A percentile compares a stretch with the other conserved stretches of the same genome.
Evolutionary conservation across 2,329 filamentous ascomycete genomes (phyloP).

Genomic region (Cephalotrichum gorgonifer): DNA sequence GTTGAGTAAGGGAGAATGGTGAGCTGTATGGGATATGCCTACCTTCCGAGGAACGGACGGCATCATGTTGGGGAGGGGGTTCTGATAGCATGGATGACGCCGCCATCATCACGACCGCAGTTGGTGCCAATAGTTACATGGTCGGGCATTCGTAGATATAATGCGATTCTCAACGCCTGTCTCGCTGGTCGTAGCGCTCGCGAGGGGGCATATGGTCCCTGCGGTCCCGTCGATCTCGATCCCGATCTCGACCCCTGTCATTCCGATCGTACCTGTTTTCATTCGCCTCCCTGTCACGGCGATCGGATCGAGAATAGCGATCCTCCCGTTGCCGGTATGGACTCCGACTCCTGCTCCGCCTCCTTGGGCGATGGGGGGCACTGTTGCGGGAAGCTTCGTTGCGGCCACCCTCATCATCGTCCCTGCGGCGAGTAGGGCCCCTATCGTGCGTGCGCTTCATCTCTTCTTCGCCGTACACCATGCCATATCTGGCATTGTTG

Average conservation of each 20-base stretch:
- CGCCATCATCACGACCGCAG: too few species aligned
- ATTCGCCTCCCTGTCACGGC: conserved; percentile 9
- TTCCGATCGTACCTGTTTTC: conserved; percentile 18
- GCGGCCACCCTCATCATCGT: conserved; percentile 10
- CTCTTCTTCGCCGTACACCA: conserved; percentile 72
- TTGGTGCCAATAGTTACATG: not conserved
- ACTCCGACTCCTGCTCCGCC: conserved; percentile 12
- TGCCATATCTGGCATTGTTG: conserved; percentile 43
- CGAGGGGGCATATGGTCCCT: conserved; percentile 11
- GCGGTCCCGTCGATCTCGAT: conserved; percentile 20
- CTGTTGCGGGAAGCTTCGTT: not conserved
- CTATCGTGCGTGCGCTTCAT: conserved; percentile 40
- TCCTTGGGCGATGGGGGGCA: not conserved
- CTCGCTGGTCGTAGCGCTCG: conserved; percentile 9
- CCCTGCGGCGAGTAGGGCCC: conserved; percentile 20
- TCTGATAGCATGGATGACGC: not conserved
- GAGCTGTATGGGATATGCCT: too few species aligned
- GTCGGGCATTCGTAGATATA: not conserved
- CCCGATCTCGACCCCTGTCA: conserved; percentile 16
- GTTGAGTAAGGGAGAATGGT: too few species aligned
- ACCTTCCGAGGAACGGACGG: too few species aligned
- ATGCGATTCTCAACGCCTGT: not conserved
- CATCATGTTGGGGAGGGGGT: too few species aligned
- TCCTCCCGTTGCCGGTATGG: conserved; percentile 9
- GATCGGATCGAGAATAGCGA: not conserved